Conservation (phyloP, 2,329 filamentous ascomycete genomes). For the Xylariaceae sp. region DNA sequence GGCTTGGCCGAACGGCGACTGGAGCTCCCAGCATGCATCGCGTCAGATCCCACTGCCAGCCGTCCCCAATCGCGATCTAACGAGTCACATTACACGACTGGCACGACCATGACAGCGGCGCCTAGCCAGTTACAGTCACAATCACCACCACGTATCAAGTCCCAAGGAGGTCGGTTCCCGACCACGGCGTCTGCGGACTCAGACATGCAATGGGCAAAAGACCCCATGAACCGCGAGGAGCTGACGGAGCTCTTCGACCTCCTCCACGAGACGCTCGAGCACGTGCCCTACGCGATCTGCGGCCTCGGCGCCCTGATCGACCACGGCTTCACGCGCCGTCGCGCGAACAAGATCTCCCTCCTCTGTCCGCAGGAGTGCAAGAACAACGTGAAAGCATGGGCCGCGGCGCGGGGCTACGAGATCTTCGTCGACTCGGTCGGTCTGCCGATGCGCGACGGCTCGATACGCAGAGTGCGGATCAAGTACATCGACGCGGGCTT, state of each 20-base stretch:
- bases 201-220: slow-evolving; percentile 25
- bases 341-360: slow-evolving; percentile 47
- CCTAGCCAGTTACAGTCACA: neutral
- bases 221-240: slow-evolving; percentile 38
- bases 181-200: neutral
- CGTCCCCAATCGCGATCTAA: no score
- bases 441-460: slow-evolving; percentile 49
- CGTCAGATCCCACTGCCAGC: slow-evolving; percentile 2
- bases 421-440: slow-evolving; percentile 50
- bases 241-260: slow-evolving; percentile 48
- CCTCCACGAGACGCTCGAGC: slow-evolving; percentile 49
- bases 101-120: neutral
- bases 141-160: neutral
- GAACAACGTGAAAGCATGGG: slow-evolving; percentile 51
- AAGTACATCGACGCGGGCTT: slow-evolving; percentile 46
- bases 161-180: slow-evolving; percentile 3
- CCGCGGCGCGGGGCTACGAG: slow-evolving; percentile 44
- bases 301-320: slow-evolving; percentile 54
- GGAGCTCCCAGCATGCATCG: slow-evolving; percentile 11
- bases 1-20: slow-evolving; percentile 15
- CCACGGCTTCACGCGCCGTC: slow-evolving; percentile 48
- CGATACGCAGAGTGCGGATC: slow-evolving; percentile 45
- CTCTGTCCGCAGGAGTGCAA: slow-evolving; percentile 47
- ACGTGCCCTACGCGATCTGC: slow-evolving; percentile 55
- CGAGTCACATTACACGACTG: neutral